phyloP scores from a whole-genome alignment of 2,329 filamentous ascomycete species.

The Ramularia endophylla region DNA sequence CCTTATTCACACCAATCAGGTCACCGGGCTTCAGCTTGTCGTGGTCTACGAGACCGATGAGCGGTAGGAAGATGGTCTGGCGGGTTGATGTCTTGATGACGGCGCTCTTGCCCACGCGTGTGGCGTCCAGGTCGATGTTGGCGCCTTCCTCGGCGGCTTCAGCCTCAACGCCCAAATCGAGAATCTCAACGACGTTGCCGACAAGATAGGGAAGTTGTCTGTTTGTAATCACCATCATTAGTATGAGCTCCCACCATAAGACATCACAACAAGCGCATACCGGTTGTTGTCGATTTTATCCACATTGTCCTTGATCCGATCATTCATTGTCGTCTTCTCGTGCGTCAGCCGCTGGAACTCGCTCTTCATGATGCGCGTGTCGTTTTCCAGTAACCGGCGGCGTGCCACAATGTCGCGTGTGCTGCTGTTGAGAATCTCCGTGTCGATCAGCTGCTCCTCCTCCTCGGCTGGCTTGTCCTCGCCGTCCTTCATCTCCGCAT shows the following conservation, averaged over 20 bases:
- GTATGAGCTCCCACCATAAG: neutral
- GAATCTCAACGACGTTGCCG: conserved; percentile 93
- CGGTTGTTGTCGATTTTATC: conserved; percentile 99
- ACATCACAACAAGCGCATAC: conserved; percentile 44
- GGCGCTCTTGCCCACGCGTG: conserved; percentile 92
- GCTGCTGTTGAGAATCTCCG: conserved; percentile 86
- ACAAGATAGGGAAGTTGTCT: conserved; percentile 98
- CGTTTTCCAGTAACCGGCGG: conserved; percentile 89
- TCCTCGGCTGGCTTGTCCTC: conserved; percentile 53
- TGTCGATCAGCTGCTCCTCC: conserved; percentile 79
- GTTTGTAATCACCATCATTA: conserved; percentile 3
- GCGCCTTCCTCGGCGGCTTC: conserved; percentile 97
- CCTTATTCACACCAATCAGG: conserved; percentile 97
- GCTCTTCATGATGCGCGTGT: conserved; percentile 97
- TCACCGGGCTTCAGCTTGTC: conserved; percentile 93
- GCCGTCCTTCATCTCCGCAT: conserved; percentile 89
- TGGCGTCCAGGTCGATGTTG: conserved; percentile 97
- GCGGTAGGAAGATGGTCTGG: conserved; percentile 95
- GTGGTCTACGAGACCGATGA: conserved; percentile 95
- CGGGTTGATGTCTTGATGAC: conserved; percentile 99
- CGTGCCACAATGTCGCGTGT: conserved; percentile 93
- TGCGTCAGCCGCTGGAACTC: conserved; percentile 91
- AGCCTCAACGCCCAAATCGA: conserved; percentile 92
- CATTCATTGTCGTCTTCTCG: conserved; percentile 91
- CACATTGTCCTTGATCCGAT: conserved; percentile 98